Base-by-base conservation (phyloP, 495 filamentous ascomycete species). In the Monascus purpureus region DNA sequence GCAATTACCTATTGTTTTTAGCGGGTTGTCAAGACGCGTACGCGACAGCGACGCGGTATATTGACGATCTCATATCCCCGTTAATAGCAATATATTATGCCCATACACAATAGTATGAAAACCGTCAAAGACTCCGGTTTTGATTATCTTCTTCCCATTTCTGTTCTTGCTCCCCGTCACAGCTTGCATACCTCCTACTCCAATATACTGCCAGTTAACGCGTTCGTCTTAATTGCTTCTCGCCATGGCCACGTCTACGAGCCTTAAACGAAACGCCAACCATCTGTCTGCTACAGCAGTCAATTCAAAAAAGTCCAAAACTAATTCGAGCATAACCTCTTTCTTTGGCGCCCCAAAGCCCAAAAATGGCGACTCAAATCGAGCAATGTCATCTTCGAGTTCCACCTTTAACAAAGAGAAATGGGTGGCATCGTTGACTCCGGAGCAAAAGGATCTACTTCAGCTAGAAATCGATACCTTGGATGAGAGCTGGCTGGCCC, bases 391-490 rank as follows among this genome's bases (percentile, higher is more conserved):
- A 25, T 38, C 26, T 20, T 41, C 56, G 1, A 49, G 55, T 1
- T 43, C 56, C 3, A 82, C 70, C 30, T 95, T 93, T 58, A 70
- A 94, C 61, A 95, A 93, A 57, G 70, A 65, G 4, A 80, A 75
- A 61, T 97, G 90, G 90, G 65, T 84, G 1, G 68, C 71, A 8
- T 73, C 70, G 25, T 65, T 97, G 35, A 86, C 73, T 0, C 42
- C 67, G 4, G 92, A 96, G 61, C 83, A 93, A 52, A 81, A 75
- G 46, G 67, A 75, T 12, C 60, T 96, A 16, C 65, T 97, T 23
- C 61, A 80, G 37, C 66, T 97, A 17, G 90, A 97, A 55, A 93
- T 96, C 45, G 71, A 88, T 24, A 94, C 85, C 0, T 60, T 97
- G 42, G 67, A 96, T 45, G 82, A 84, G 25, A 86, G 74, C 56